These are phyloP conservation scores for Jamesozyma rosinii DNA, from an alignment of 805 yeast species.

Conservation along the genomic window DNA sequence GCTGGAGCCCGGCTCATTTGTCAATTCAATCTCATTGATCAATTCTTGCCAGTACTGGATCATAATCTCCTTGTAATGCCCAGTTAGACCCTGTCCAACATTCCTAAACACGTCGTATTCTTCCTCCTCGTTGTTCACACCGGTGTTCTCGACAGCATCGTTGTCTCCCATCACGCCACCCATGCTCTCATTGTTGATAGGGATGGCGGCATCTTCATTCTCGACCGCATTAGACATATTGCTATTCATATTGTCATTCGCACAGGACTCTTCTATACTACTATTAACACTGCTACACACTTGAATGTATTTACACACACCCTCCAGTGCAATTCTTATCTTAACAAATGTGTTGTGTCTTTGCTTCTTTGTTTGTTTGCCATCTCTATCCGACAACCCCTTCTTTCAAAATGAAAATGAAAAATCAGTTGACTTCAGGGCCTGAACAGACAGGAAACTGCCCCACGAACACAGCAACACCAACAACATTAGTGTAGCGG, in stretches of 20 bases:
- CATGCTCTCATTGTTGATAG: neutral
- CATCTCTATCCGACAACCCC: too few species aligned
- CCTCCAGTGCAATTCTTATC: neutral
- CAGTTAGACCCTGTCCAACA: constrained; percentile 86
- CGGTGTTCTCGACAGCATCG: neutral
- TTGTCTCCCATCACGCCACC: neutral
- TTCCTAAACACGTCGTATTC: constrained; percentile 61
- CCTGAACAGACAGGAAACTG: neutral
- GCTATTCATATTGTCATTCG: neutral
- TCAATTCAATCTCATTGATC: constrained; percentile 58
- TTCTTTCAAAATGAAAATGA: too few species aligned
- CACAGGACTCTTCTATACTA: neutral
- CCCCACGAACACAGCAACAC: neutral
- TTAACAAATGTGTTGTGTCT: neutral
- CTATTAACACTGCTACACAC: too few species aligned
- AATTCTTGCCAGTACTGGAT: constrained; percentile 97
- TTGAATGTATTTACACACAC: too few species aligned
- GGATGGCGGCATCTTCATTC: neutral
- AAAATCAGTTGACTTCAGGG: neutral
- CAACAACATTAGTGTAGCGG: too few species aligned
- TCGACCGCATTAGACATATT: neutral
- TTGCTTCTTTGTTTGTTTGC: too few species aligned
- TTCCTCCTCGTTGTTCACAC: constrained; percentile 16
- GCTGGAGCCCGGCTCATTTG: constrained; percentile 45
- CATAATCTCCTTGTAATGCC: constrained; percentile 77